phyloP scores from a whole-genome alignment of 176 grass and related monocot genomes.

The Miscanthus lutarioriparius region DNA sequence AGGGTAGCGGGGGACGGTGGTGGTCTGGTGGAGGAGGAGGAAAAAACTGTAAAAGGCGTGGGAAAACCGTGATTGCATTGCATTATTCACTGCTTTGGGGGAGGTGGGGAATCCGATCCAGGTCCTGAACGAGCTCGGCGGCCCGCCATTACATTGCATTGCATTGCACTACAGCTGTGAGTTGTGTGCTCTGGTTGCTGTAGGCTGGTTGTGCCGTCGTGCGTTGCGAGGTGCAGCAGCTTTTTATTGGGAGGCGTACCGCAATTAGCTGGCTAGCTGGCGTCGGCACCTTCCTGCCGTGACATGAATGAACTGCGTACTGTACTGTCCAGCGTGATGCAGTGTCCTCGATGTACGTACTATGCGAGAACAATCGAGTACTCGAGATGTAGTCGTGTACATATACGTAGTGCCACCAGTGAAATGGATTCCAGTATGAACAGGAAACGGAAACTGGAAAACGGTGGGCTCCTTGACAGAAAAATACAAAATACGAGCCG shows the following conservation, averaged over 20 bases:
- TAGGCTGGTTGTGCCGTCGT: not conserved
- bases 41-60: not conserved
- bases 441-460: too few relatives aligned
- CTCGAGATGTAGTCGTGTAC: too few relatives aligned
- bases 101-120: not conserved
- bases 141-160: too few relatives aligned
- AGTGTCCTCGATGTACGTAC: too few relatives aligned
- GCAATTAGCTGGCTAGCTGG: not conserved
- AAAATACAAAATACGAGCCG: too few relatives aligned
- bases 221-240: not conserved
- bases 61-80: constrained; percentile 20
- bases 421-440: too few relatives aligned
- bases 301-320: not conserved
- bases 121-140: too few relatives aligned
- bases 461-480: too few relatives aligned
- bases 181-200: not conserved
- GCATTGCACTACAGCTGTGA: not conserved
- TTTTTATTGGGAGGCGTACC: constrained; percentile 30
- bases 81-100: not conserved
- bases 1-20: not conserved
- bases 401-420: too few relatives aligned
- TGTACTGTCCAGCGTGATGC: not conserved
- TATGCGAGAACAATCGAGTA: too few relatives aligned
- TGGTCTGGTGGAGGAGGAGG: not conserved
- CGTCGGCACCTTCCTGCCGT: not conserved